Base-by-base conservation (phyloP, 345 rosid genomes). In the Crucihimalaya himalaica region DNA sequence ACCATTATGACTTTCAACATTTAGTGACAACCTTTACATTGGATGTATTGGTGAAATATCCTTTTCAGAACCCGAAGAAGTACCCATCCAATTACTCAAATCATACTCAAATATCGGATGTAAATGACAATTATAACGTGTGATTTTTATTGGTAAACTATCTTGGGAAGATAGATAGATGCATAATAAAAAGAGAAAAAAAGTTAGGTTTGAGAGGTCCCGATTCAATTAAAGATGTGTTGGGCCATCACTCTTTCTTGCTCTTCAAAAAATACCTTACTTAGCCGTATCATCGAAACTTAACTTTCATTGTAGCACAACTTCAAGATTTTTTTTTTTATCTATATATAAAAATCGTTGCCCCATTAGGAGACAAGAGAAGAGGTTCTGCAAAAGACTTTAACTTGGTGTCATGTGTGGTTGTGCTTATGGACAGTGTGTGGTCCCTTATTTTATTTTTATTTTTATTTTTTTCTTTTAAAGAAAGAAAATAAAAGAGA, bases 301-400 rank as follows among this genome's bases (percentile, higher is more conserved):
- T 68, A 68, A 75, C 74, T 68, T 75, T 68, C 79, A 59, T 62
- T 31, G n/a, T 52, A 60, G 21, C 79, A 75, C 39, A 18, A 39
- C 19, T 39, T 29, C 9, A 18, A 67, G 51, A 68, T 23, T 23
- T 42, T 9, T 58, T 35, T 20, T 31, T 55, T 35, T 4, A 21
- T 55, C 15, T 12, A 23, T 23, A 23, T 23, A 23, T 27, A 6
- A 71, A 46, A 70, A 70, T 64, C 53, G 80, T 77, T 77, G 67
- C 80, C 76, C 67, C 75, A 77, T 77, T 55, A 70, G 80, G 80
- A 77, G 80, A 77, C 80, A 77, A 77, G 76, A 64, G 80, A 63
- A 70, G 79, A 76, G 63, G 71, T 70, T 71, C 61, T 77, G 80
- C 76, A 77, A 63, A 57, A 77, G 67, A 77, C 80, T 70, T 77